Evolutionary conservation across 441 rosid genomes (phyloP).

Genomic region (Adansonia gregorii): DNA sequence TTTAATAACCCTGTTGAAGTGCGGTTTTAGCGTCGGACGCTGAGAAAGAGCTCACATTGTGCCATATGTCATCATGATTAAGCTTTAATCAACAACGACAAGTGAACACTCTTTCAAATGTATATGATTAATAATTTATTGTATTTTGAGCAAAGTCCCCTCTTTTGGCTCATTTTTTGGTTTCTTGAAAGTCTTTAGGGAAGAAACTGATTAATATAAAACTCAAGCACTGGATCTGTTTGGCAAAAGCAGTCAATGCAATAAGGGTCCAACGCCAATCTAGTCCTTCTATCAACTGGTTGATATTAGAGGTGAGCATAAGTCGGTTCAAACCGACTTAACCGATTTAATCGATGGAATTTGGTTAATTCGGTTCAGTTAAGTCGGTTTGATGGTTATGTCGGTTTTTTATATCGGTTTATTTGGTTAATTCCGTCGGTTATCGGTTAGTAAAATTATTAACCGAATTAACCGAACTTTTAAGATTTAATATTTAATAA

Average conservation of each 20-base stretch:
- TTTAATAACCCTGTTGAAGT: background rate
- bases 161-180: background rate
- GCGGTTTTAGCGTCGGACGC: too few species aligned
- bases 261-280: conserved; percentile 24
- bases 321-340: too few species aligned
- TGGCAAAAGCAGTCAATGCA: conserved; percentile 15
- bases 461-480: too few species aligned
- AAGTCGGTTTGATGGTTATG: too few species aligned
- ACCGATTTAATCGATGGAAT: too few species aligned
- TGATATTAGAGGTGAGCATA: too few species aligned
- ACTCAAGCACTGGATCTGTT: background rate
- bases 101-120: background rate
- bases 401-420: too few species aligned
- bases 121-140: background rate
- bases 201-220: background rate
- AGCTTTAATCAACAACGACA: background rate
- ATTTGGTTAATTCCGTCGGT: too few species aligned
- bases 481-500: too few species aligned
- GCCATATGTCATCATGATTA: background rate
- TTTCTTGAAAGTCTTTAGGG: too few species aligned
- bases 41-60: background rate
- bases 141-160: background rate
- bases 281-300: background rate
- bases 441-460: too few species aligned
- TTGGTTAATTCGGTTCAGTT: too few species aligned